Evolutionary conservation across 1,284 basidiomycete species (phyloP).

Genomic region (Ceratobasidium sp.): DNA sequence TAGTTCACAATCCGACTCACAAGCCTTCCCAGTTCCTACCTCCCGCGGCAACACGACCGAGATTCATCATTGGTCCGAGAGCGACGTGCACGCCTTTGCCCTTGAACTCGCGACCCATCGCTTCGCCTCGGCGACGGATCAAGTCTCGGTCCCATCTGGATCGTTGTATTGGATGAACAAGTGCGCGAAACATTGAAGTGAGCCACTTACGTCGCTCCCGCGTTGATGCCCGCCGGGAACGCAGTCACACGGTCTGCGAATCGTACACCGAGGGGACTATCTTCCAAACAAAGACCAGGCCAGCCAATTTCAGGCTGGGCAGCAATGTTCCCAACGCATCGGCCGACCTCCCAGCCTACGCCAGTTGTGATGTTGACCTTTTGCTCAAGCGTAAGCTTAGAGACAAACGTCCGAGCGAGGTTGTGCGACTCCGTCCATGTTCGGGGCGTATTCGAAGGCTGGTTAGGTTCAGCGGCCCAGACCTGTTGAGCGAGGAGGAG

Average conservation of each 20-base stretch:
- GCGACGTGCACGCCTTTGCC: slow-evolving; percentile 42
- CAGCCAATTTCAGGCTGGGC: slow-evolving; percentile 31
- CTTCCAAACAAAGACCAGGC: slow-evolving; percentile 38
- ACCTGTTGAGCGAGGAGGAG: background rate
- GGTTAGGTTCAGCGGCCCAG: slow-evolving; percentile 25
- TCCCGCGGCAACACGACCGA: slow-evolving; percentile 37
- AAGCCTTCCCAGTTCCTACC: slow-evolving; percentile 42
- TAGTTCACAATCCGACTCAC: background rate
- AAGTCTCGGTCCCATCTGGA: slow-evolving; percentile 38
- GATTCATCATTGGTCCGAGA: slow-evolving; percentile 38
- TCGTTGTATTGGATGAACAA: too few relatives aligned
- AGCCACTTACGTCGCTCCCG: slow-evolving; percentile 37
- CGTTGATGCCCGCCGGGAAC: slow-evolving; percentile 42
- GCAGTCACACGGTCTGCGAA: slow-evolving; percentile 41
- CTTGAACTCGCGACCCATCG: slow-evolving; percentile 42
- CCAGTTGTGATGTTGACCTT: slow-evolving; percentile 42
- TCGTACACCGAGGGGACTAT: slow-evolving; percentile 40
- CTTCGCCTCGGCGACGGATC: slow-evolving; percentile 40
- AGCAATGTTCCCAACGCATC: slow-evolving; percentile 40
- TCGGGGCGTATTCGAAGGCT: slow-evolving; percentile 28
- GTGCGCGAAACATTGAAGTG: slow-evolving; percentile 1
- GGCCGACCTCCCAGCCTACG: slow-evolving; percentile 37
- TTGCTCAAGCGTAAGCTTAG: slow-evolving; percentile 38
- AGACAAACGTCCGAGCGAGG: slow-evolving; percentile 28
- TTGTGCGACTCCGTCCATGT: slow-evolving; percentile 29